phyloP scores from a whole-genome alignment of 2,329 filamentous ascomycete species.

The Phaeoacremonium minimum region DNA sequence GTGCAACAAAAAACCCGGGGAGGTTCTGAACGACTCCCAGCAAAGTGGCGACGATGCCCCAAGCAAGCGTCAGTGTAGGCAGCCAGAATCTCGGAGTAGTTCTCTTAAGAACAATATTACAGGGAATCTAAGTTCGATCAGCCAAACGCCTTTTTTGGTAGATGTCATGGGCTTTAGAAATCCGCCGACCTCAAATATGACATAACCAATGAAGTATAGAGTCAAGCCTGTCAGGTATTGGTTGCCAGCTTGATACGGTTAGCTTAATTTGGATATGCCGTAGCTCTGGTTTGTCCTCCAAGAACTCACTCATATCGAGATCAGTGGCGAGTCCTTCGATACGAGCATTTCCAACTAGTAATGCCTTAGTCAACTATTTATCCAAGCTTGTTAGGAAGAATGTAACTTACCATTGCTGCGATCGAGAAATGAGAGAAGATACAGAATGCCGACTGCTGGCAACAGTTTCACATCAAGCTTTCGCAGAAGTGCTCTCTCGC shows the following conservation, averaged over 20 bases:
- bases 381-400: no score
- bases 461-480: constrained; percentile 50
- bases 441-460: constrained; percentile 49
- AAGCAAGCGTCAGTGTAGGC: constrained; percentile 50
- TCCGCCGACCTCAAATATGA: constrained; percentile 44
- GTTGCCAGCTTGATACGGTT: constrained; percentile 39
- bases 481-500: constrained; percentile 53
- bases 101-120: constrained; percentile 57
- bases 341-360: constrained; percentile 51
- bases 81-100: constrained; percentile 55
- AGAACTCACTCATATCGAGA: constrained; percentile 44
- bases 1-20: constrained; percentile 45
- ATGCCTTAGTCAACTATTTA: no score
- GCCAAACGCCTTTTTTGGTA: neutral
- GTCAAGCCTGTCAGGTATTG: constrained; percentile 64
- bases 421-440: constrained; percentile 53
- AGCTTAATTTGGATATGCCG: neutral
- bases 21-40: constrained; percentile 44
- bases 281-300: neutral
- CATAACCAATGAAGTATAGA: constrained; percentile 61
- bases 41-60: constrained; percentile 51
- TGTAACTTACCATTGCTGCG: constrained; percentile 47
- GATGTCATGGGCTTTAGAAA: no score
- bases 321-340: constrained; percentile 51
- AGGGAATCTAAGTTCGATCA: constrained; percentile 41